Evolutionary conservation across 2,329 filamentous ascomycete genomes (phyloP), one percentile per base, ranked within the genome.

Genomic region (Colletotrichum horii): DNA sequence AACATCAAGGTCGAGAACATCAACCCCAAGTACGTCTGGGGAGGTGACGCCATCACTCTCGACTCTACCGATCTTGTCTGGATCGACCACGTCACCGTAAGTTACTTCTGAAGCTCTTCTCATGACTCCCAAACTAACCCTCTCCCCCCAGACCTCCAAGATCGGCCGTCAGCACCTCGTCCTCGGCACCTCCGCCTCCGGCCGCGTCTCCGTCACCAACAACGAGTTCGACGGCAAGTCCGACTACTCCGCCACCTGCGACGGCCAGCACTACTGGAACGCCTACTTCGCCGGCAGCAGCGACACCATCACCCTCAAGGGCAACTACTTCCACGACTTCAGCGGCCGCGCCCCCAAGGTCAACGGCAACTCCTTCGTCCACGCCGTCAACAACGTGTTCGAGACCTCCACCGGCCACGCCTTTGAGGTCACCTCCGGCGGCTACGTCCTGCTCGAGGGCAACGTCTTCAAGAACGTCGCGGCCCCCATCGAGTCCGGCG

Each of bases 311-410:
- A 92, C 91, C 76, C 80, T 92, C 80, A 89, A 91, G 85, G 86
- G 86, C 79, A 92, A 92, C 86, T 91, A 91, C 84, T 85, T 92
- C 80, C 89, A 91, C 86, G 86, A 91, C 82, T 88, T 88, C 70
- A 88, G 86, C n/a, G 91, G 91, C 75, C 90, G 91, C 75, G 84
- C 85, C 22, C 91, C 90, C 79, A 91, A 92, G 85, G 85, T 92
- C 38, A 86, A 86, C 43, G 89, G 89, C 82, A 90, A 90, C 71
- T 86, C 91, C 65, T 84, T 87, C 26, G 82, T 93, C 71, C 91
- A 93, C 83, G 90, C 89, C 65, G 88, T 91, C 81, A 92, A 92
- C 88, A 92, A 92, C 87, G 91, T 89, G 87, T 92, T 52, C 43
- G 43, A 87, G 84, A 86, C 90, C 80, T 89, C 88, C 82, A 81